These are phyloP conservation scores for Ensete glaucum DNA, from an alignment of 176 grass and related monocot species.

Conservation along the genomic window DNA sequence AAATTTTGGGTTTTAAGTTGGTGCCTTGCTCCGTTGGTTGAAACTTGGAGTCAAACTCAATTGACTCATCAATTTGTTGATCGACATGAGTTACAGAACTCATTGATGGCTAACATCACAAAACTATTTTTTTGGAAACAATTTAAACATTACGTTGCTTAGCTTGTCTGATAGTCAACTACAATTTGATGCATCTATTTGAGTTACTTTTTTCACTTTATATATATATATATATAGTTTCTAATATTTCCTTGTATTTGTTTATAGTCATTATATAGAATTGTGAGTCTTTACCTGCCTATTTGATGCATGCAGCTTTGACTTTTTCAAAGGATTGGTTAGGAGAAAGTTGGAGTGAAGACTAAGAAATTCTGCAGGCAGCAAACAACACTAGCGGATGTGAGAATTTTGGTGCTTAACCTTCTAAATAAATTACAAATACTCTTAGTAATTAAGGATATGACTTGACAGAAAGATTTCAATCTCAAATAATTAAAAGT, in stretches of 20 bases:
- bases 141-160: background rate
- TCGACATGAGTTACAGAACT: background rate
- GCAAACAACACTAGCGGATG: background rate
- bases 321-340: constrained; percentile 91
- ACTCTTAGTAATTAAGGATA: too few species aligned
- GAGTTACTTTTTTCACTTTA: constrained; percentile 11
- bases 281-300: constrained; percentile 1
- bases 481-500: too few species aligned
- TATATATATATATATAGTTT: background rate
- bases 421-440: too few species aligned
- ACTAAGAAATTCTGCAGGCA: background rate
- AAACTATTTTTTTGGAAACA: background rate
- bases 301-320: constrained; percentile 43
- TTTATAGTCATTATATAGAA: background rate
- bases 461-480: too few species aligned
- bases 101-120: background rate
- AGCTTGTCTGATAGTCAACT: background rate
- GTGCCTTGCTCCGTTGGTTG: background rate
- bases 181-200: background rate
- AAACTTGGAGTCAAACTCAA: background rate
- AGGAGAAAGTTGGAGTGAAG: constrained; percentile 58
- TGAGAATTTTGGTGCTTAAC: too few species aligned
- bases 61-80: background rate
- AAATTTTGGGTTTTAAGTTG: background rate
- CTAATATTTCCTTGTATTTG: background rate